phyloP scores from a whole-genome alignment of 805 yeast genomes.

The Dipodascopsis tothii region DNA sequence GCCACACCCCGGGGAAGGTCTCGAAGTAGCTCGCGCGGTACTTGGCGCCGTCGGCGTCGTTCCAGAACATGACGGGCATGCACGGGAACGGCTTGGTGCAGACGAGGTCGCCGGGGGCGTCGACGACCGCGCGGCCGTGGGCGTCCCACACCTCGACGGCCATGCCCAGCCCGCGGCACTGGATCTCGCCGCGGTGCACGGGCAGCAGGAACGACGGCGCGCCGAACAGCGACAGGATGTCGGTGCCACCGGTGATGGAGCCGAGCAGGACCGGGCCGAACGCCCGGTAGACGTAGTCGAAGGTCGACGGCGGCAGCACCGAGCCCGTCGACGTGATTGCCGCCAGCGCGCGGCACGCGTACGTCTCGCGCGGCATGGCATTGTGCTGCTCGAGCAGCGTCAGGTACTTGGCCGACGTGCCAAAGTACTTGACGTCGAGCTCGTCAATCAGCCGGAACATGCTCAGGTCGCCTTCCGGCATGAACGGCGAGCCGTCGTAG shows the following conservation, averaged over 20 bases:
- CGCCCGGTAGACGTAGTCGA: slow-evolving; percentile 21
- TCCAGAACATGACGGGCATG: slow-evolving; percentile 26
- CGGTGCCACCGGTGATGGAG: slow-evolving; percentile 26
- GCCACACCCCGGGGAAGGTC: slow-evolving; percentile 23
- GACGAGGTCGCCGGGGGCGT: slow-evolving; percentile 24
- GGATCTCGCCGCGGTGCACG: slow-evolving; percentile 24
- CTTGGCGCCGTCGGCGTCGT: slow-evolving; percentile 15
- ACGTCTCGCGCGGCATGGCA: slow-evolving; percentile 5
- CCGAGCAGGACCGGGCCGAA: slow-evolving; percentile 20
- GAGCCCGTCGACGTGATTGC: slow-evolving; percentile 25
- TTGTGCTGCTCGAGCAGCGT: slow-evolving; percentile 22
- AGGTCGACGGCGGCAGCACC: slow-evolving; percentile 24
- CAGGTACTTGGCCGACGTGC: slow-evolving; percentile 26
- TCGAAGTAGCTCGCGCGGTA: slow-evolving; percentile 23
- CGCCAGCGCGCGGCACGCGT: slow-evolving; percentile 9
- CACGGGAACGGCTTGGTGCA: slow-evolving; percentile 23
- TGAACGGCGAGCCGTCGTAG: slow-evolving; percentile 26
- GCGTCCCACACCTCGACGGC: slow-evolving; percentile 24
- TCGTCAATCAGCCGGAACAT: slow-evolving; percentile 24
- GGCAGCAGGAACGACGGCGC: slow-evolving; percentile 22
- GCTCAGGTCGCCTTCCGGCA: slow-evolving; percentile 20
- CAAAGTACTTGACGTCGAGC: slow-evolving; percentile 22
- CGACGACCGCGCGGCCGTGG: slow-evolving; percentile 11
- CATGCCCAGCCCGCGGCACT: slow-evolving; percentile 25
- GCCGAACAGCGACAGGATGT: slow-evolving; percentile 24